Evolutionary conservation across 768 basidiomycete genomes (phyloP), one percentile per base, ranked within the genome.

Genomic region (Podaxis sp.): DNA sequence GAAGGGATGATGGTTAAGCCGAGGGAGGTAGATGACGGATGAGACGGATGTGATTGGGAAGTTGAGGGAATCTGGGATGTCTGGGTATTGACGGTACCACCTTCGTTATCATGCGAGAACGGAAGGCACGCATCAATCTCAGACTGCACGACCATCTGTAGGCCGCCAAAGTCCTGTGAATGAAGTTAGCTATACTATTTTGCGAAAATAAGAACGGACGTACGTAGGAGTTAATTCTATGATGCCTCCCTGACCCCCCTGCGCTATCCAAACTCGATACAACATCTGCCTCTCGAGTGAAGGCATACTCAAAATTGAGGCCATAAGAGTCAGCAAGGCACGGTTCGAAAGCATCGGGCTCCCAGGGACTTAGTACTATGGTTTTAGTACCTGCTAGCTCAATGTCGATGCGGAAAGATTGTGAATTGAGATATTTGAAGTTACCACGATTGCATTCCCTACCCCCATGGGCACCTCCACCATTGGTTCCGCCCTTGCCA

Each of bases 361-460:
- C 78, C 80, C 85, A 85, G 2, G 88, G 74, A 55, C 80, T 82
- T 55, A 90, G 70, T 33, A 90, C 66, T 13, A 86, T 74, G 0
- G 89, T 88, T 50, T 71, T 73, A 33, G 68, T 65, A 0, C 87
- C 86, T 0, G 75, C 77, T 15, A 88, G 71, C 67, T 90, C 82
- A 2, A 83, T 65, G 56, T 90, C 87, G 65, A 90, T 87, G 24
- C 89, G 74, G 64, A 89, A 90, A 11, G 57, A 36, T 17, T 59
- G 22, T 6, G 37, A 51, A 17, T 59, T 37, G 5, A 49, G 47
- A 17, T 51, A 19, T 8, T 36, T 37, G 49, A 51, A 59, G 29
- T 37, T 50, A 25, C 49, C 57, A 50, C 57, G 57, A 51, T 25
- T 36, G 49, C 51, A 40, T 47, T 33, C 25, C 7, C 27, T 58